phyloP scores from a whole-genome alignment of 1,284 basidiomycete genomes.

The Cutaneotrichosporon arboriforme region DNA sequence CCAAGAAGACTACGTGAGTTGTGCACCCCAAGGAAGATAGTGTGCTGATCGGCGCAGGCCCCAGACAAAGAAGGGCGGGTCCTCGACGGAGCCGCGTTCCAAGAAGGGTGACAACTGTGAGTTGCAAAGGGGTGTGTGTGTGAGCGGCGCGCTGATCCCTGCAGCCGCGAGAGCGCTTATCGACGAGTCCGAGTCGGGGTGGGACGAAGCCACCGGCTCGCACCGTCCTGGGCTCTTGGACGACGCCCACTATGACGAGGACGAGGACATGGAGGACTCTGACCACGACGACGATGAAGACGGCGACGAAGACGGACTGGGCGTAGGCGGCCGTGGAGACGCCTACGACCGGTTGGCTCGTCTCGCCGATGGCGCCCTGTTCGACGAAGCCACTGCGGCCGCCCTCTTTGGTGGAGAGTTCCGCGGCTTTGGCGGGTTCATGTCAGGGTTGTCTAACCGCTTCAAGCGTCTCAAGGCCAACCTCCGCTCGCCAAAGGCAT shows the following conservation, averaged over 20 bases:
- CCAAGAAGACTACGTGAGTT: conserved; percentile 35
- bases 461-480: conserved; percentile 85
- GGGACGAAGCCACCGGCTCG: conserved; percentile 31
- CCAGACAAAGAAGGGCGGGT: conserved; percentile 27
- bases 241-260: conserved; percentile 55
- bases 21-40: too few species aligned
- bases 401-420: conserved; percentile 55
- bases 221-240: conserved; percentile 16
- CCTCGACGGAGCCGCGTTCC: conserved; percentile 22
- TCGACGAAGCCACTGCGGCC: conserved; percentile 69
- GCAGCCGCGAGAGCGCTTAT: conserved; percentile 55
- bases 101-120: conserved; percentile 41
- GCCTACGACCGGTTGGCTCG: conserved; percentile 42
- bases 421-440: conserved; percentile 69
- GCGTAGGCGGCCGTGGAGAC: conserved; percentile 23
- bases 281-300: conserved; percentile 45
- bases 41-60: conserved; percentile 18
- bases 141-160: conserved; percentile 5
- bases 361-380: conserved; percentile 51
- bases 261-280: conserved; percentile 67
- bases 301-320: conserved; percentile 50
- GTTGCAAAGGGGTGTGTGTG: conserved; percentile 4
- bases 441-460: conserved; percentile 75
- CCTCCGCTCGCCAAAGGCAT: conserved; percentile 74
- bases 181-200: conserved; percentile 52